A percentile compares a stretch with the other conserved stretches of the same genome.
phyloP scores from a whole-genome alignment of 2,329 filamentous ascomycete genomes.

The Stagonosporopsis chrysanthemi region DNA sequence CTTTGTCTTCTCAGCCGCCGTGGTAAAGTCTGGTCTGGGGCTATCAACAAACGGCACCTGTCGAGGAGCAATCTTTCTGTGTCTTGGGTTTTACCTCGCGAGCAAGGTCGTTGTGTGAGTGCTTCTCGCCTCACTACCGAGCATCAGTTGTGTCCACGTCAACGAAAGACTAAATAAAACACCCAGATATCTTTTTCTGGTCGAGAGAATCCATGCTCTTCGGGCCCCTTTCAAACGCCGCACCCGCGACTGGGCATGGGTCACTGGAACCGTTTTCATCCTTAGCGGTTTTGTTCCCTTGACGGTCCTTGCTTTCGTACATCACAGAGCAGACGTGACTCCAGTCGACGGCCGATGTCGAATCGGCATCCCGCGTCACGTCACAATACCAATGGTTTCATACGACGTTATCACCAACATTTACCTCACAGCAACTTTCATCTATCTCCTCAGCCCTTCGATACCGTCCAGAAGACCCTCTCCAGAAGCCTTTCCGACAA shows the following conservation, averaged over 20 bases:
- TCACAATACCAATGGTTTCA: conserved; percentile 47
- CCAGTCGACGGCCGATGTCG: conserved; percentile 45
- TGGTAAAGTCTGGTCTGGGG: conserved; percentile 45
- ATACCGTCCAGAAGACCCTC: conserved; percentile 26
- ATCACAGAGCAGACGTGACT: conserved; percentile 44
- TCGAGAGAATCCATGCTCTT: conserved; percentile 52
- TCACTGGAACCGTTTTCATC: conserved; percentile 35
- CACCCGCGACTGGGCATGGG: conserved; percentile 46
- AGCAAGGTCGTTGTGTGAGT: conserved; percentile 29
- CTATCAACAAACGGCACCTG: conserved; percentile 38
- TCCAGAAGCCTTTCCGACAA: conserved; percentile 13
- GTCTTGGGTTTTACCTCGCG: conserved; percentile 42
- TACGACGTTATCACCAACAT: conserved; percentile 52
- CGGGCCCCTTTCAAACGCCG: conserved; percentile 44
- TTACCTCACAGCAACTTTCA: conserved; percentile 50
- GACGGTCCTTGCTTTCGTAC: conserved; percentile 37
- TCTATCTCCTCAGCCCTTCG: conserved; percentile 47
- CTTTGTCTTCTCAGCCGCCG: conserved; percentile 46
- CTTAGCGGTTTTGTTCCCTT: conserved; percentile 19
- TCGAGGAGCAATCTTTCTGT: conserved; percentile 47
- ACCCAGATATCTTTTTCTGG: conserved; percentile 51
- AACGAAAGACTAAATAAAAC: not conserved
- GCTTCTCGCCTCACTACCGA: not conserved
- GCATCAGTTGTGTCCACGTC: too few species aligned
- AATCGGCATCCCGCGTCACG: conserved; percentile 50